These are phyloP conservation scores for Tieghemiomyces parasiticus DNA, from an alignment of 192 early-diverging fungal genomes.

Conservation along the genomic window DNA sequence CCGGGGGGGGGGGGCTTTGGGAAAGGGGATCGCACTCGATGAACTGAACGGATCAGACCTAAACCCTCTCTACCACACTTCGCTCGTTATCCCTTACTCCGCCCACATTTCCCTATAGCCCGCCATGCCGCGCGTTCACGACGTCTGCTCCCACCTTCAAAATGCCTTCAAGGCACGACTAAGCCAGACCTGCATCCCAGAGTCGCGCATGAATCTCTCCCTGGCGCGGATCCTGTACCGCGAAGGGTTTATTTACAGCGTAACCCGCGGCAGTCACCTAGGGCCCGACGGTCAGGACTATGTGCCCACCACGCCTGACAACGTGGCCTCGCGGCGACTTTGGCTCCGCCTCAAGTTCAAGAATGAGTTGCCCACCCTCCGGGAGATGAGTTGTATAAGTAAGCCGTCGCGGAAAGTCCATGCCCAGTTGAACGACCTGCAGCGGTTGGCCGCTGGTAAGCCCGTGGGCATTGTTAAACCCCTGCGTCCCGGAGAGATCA, in stretches of 20 bases:
- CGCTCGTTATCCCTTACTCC: background rate
- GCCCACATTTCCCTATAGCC: background rate
- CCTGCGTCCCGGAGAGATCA: conserved; percentile 77
- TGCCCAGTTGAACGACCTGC: conserved; percentile 68
- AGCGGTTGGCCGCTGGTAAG: conserved; percentile 54
- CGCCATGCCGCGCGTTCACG: conserved; percentile 60
- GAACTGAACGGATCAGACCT: too few species aligned
- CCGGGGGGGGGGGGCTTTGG: too few species aligned
- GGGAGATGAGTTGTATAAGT: conserved; percentile 61
- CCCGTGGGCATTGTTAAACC: conserved; percentile 65
- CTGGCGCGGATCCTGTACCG: conserved; percentile 76
- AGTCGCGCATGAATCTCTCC: conserved; percentile 73
- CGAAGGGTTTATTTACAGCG: conserved; percentile 76
- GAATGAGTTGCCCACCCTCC: conserved; percentile 64
- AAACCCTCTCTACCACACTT: background rate
- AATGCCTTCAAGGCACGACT: conserved; percentile 80
- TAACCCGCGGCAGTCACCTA: conserved; percentile 60
- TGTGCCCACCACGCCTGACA: conserved; percentile 64
- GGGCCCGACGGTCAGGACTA: conserved; percentile 49
- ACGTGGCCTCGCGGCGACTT: conserved; percentile 66
- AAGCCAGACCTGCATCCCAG: conserved; percentile 70
- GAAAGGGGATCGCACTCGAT: too few species aligned
- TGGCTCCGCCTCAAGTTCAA: conserved; percentile 95
- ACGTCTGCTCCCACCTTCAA: conserved; percentile 77
- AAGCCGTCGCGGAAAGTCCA: conserved; percentile 72